Conservation (phyloP, 225 moss, liverwort and hornwort genomes). For the Pseudoscleropodium purum region DNA sequence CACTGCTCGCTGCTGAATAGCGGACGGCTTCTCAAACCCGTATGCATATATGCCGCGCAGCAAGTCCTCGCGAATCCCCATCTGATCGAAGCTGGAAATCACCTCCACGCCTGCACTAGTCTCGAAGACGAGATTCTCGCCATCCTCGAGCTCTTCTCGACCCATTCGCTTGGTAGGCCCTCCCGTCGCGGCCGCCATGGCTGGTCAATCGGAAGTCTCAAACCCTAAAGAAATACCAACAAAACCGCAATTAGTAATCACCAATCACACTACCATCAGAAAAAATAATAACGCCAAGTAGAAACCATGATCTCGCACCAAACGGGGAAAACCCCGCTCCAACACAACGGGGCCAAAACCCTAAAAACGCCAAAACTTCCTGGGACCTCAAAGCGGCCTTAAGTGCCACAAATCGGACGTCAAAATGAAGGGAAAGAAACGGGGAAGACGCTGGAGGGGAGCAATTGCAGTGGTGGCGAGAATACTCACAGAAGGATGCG, state of each 20-base stretch:
- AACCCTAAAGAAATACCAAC: neutral
- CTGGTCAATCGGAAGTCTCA: neutral
- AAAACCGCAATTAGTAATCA: neutral
- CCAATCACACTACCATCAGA: neutral
- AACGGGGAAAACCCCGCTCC: neutral
- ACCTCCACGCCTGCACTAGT: conserved; percentile 57
- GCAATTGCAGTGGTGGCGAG: neutral
- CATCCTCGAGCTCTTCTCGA: conserved; percentile 23
- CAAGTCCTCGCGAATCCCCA: conserved; percentile 73
- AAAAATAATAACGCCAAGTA: neutral
- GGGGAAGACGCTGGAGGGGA: neutral
- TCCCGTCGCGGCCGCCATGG: conserved; percentile 29
- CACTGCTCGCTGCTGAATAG: conserved; percentile 71
- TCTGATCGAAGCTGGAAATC: conserved; percentile 67
- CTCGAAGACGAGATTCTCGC: conserved; percentile 37
- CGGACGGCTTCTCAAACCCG: conserved; percentile 76
- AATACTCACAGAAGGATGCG: neutral
- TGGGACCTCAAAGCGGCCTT: neutral
- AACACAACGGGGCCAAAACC: neutral
- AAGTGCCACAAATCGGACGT: neutral
- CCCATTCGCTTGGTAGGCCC: conserved; percentile 52
- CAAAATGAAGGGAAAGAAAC: neutral
- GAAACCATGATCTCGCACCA: neutral
- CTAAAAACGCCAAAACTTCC: neutral
- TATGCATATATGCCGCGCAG: conserved; percentile 81